Evolutionary conservation across 306 rosid species (phyloP).

Genomic region (Trifolium repens): DNA sequence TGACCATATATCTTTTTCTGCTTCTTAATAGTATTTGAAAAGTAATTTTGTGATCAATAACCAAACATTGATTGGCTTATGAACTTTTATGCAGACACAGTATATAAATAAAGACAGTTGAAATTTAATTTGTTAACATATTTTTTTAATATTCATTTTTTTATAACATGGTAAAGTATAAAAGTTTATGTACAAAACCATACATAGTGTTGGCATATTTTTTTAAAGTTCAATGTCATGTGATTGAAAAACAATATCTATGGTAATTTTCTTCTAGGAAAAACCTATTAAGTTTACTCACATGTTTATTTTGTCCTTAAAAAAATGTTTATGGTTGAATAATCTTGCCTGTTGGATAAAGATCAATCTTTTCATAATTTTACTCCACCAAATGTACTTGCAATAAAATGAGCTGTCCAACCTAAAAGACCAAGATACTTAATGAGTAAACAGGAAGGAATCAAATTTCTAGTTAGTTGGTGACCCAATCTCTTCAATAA

Average conservation of each 20-base stretch:
- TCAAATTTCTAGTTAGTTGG: neutral
- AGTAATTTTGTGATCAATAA: neutral
- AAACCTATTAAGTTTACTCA: too few species aligned
- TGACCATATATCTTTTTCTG: neutral
- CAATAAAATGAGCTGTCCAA: too few species aligned
- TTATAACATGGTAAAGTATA: too few species aligned
- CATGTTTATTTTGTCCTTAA: too few species aligned
- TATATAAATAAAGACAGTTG: slow-evolving; percentile 1
- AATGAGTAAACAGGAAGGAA: neutral
- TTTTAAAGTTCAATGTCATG: neutral
- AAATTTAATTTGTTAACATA: neutral
- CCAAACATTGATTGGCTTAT: neutral
- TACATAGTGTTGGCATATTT: too few species aligned
- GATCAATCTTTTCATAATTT: too few species aligned
- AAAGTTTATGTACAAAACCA: neutral
- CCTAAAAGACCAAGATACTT: too few species aligned
- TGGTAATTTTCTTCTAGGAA: neutral
- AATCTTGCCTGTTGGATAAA: neutral
- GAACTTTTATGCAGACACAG: neutral
- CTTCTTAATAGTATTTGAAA: neutral
- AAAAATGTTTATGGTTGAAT: too few species aligned
- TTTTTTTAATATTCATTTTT: too few species aligned
- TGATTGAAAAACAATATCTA: neutral
- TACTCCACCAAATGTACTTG: neutral
- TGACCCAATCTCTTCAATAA: neutral